Base-by-base conservation (phyloP, 2,329 filamentous ascomycete species). In the Xylariaceae sp. region DNA sequence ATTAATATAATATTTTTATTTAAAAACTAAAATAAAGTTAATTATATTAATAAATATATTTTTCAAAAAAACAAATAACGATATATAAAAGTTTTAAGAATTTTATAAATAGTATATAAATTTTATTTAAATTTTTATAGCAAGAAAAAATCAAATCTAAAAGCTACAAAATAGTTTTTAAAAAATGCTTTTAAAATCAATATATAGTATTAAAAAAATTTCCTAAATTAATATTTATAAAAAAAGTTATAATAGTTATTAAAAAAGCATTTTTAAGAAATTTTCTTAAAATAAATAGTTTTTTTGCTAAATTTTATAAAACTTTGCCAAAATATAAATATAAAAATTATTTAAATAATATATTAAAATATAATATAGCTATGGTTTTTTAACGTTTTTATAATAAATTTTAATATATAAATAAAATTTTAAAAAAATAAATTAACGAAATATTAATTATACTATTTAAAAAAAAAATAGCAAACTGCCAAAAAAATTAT, bases 61-160 rank as follows among this genome's bases (percentile, higher is more conserved):
- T 42, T 35, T 14, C 23, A 34, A 35, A 34, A 44, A 37, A 29
- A 29, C 20, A 11, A n/a, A 27, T 27, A 25, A 14, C 6, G 17
- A 21, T 32, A 40, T 32, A 17, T 29, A 14, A 40, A 10, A 29
- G 16, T 19, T 7, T 6, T 11, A 29, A 21, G 17, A 32, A 40
- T 40, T 16, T 29, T 40, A 19, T 8, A 17, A 20, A 22, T 40
- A 27, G 29, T 40, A 27, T 11, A 27, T 11, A 27, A 32, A 7
- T 40, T 40, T 40, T 40, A 40, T 40, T 12, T 32, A 16, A 40
- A 40, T 23, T 21, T 40, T 23, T 40, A 27, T 40, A 27, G 17
- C 14, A 23, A 27, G 8, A 40, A 40, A 20, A 20, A 11, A 14
- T 40, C 12, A 11, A 27, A 25, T 25, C 10, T 27, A 12, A 21